Conservation (phyloP, 1,139 yeast species). For the Saccharomyces hybrid region DNA sequence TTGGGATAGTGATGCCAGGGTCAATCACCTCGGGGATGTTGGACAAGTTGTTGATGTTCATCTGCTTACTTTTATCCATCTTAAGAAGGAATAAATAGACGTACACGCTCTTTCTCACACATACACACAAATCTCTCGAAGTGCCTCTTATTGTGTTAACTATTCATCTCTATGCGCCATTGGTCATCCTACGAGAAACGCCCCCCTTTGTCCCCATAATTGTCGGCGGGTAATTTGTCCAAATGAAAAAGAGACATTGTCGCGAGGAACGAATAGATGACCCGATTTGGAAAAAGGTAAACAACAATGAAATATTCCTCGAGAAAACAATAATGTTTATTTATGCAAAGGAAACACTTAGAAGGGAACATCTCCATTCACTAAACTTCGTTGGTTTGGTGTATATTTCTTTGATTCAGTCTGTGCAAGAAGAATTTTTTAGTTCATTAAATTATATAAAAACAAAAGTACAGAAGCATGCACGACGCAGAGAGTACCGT, state of each 20-base stretch:
- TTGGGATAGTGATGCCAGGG: constrained; percentile 32
- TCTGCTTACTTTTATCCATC: constrained; percentile 5
- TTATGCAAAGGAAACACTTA: not conserved
- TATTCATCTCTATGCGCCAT: not conserved
- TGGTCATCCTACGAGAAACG: not conserved
- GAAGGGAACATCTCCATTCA: not conserved
- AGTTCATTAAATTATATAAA: not conserved
- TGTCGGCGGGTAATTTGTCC: not conserved
- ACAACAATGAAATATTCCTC: not conserved
- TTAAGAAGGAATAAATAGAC: not conserved
- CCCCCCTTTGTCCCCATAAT: not conserved
- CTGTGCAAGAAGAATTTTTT: not conserved
- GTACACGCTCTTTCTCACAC: not conserved
- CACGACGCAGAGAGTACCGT: constrained; percentile 13
- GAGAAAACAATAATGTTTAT: not conserved
- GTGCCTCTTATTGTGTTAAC: not conserved
- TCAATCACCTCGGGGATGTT: constrained; percentile 30
- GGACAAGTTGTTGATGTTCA: constrained; percentile 1
- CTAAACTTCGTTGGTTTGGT: not conserved
- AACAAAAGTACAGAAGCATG: not conserved
- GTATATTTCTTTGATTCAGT: not conserved
- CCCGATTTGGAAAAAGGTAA: not conserved
- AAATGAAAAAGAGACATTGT: not conserved
- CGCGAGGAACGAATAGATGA: not conserved
- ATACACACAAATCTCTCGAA: not conserved